Conservation (phyloP, 2,329 filamentous ascomycete species). For the Zymoseptoria tritici region DNA sequence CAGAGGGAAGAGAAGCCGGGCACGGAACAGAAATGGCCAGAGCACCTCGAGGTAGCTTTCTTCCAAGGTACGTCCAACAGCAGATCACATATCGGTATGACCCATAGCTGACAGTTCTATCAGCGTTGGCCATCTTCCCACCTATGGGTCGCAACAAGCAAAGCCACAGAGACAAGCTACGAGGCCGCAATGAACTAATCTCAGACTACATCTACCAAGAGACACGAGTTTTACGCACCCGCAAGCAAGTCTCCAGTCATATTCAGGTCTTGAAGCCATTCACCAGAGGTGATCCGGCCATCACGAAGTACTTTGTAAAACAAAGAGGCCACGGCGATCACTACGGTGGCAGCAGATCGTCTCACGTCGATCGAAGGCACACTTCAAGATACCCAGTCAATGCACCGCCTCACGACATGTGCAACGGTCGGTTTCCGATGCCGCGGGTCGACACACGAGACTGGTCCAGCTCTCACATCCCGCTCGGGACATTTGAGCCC, state of each 20-base stretch:
- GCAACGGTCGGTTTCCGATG: slow-evolving; percentile 2
- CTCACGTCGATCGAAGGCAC: slow-evolving; percentile 7
- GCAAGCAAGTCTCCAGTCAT: slow-evolving; percentile 59
- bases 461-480: slow-evolving; percentile 14
- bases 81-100: background rate
- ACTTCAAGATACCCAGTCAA: slow-evolving; percentile 18
- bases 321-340: slow-evolving; percentile 19
- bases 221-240: slow-evolving; percentile 45
- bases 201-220: slow-evolving; percentile 49
- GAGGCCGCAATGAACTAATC: slow-evolving; percentile 56
- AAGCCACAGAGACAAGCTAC: slow-evolving; percentile 41
- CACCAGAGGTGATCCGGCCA: slow-evolving; percentile 45
- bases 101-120: background rate
- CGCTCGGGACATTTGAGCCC: slow-evolving; percentile 24
- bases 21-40: slow-evolving; percentile 39
- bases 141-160: slow-evolving; percentile 52
- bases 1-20: slow-evolving; percentile 25
- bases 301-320: slow-evolving; percentile 37
- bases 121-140: slow-evolving; percentile 45
- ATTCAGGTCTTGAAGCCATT: slow-evolving; percentile 55
- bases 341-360: slow-evolving; percentile 3
- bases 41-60: slow-evolving; percentile 42
- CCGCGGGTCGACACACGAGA: slow-evolving; percentile 1
- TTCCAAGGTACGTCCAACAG: slow-evolving; percentile 36
- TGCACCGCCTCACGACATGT: slow-evolving; percentile 6